A percentile compares a stretch with the other conserved stretches of the same genome.
These are phyloP conservation scores for Acer negundo DNA, from an alignment of 345 rosid genomes.

Conservation along the genomic window DNA sequence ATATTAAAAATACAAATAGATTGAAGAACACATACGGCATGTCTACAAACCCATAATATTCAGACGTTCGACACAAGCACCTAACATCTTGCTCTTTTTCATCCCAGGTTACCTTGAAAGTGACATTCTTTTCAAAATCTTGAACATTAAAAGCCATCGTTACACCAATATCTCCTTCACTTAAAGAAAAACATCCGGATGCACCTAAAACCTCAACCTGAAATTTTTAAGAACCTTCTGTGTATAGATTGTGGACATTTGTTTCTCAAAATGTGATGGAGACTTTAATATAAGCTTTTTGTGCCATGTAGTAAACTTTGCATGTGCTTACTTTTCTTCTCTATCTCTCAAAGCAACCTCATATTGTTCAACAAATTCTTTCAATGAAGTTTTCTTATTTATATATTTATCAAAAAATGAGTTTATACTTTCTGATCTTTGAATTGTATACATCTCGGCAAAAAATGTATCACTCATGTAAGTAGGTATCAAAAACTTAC, in stretches of 20 bases:
- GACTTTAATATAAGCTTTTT: neutral
- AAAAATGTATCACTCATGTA: neutral
- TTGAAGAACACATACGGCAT: too few relatives aligned
- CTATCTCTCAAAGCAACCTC: neutral
- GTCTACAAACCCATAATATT: too few relatives aligned
- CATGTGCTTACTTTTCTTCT: neutral
- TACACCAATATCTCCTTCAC: neutral
- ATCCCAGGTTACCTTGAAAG: neutral
- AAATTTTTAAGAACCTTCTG: neutral
- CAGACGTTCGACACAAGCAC: too few relatives aligned
- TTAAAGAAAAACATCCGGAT: neutral
- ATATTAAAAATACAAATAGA: too few relatives aligned
- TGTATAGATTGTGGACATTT: neutral
- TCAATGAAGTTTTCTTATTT: neutral
- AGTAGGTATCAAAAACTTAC: neutral
- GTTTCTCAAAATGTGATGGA: neutral
- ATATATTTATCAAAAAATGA: neutral
- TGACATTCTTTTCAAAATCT: neutral
- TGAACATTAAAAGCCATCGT: neutral
- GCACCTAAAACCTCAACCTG: neutral
- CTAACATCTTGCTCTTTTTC: neutral
- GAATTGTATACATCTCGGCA: neutral
- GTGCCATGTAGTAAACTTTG: neutral
- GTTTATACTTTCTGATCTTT: neutral
- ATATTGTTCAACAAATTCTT: constrained; percentile 3